Evolutionary conservation across 768 basidiomycete species (phyloP).

Genomic region (Pleurotus cornucopiae): DNA sequence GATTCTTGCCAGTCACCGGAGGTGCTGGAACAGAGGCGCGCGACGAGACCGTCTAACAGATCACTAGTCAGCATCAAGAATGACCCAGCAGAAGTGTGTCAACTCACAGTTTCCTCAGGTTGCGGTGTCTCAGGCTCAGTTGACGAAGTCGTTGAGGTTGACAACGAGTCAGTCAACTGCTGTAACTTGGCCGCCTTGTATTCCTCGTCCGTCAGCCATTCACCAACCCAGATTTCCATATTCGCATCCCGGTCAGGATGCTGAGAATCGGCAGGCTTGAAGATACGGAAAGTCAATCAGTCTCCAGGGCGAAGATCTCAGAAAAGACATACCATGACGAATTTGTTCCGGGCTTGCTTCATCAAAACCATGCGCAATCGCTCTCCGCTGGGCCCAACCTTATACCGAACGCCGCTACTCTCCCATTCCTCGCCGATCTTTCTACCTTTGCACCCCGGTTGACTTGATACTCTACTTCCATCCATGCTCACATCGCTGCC

Average conservation of each 20-base stretch:
- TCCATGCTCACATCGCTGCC: slow-evolving; percentile 44
- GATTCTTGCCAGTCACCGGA: slow-evolving; percentile 50
- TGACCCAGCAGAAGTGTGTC: too few species aligned
- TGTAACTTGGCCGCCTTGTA: slow-evolving; percentile 60
- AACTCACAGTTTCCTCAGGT: neutral
- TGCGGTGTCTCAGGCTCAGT: slow-evolving; percentile 4
- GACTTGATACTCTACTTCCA: slow-evolving; percentile 42
- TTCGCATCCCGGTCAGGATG: slow-evolving; percentile 71
- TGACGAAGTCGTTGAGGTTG: neutral
- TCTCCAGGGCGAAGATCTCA: neutral
- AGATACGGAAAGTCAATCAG: slow-evolving; percentile 3
- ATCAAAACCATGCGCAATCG: slow-evolving; percentile 66
- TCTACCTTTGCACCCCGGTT: slow-evolving; percentile 46
- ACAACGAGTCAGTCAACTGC: slow-evolving; percentile 45
- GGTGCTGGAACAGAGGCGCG: slow-evolving; percentile 11
- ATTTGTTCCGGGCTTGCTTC: slow-evolving; percentile 66
- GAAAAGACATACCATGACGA: slow-evolving; percentile 57
- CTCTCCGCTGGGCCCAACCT: slow-evolving; percentile 67
- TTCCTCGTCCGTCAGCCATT: slow-evolving; percentile 75
- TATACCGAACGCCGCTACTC: slow-evolving; percentile 63
- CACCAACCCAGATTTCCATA: slow-evolving; percentile 72
- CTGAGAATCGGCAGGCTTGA: slow-evolving; percentile 70
- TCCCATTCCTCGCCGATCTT: slow-evolving; percentile 78
- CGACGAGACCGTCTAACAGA: too few species aligned
- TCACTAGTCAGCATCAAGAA: too few species aligned